These are phyloP conservation scores for Claviceps sp. DNA, from an alignment of 2,329 filamentous ascomycete genomes.

Conservation along the genomic window DNA sequence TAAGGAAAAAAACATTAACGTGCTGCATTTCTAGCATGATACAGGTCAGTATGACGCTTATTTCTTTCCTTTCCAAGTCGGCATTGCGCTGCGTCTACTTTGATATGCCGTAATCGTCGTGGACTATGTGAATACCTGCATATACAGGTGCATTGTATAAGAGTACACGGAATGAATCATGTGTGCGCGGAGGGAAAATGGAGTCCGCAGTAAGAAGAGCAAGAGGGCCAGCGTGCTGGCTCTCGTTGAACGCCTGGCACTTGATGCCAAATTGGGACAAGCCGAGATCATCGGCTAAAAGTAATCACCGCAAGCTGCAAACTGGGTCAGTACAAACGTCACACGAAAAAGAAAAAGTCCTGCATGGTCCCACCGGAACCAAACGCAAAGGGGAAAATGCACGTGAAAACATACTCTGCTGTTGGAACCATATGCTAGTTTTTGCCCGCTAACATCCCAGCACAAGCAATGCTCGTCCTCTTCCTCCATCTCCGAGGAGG, in stretches of 20 bases:
- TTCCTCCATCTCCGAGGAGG: conserved; percentile 38
- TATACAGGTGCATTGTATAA: neutral
- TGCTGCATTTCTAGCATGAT: neutral
- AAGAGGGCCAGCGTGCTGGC: neutral
- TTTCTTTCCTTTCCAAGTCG: neutral
- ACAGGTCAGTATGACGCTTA: neutral
- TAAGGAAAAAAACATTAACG: neutral
- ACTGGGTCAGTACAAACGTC: neutral
- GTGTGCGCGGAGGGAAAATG: neutral
- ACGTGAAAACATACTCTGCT: conserved; percentile 37
- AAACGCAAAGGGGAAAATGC: neutral
- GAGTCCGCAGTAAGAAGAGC: neutral
- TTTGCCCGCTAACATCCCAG: conserved; percentile 50
- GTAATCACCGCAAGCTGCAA: conserved; percentile 36
- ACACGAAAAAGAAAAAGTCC: neutral
- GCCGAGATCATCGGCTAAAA: conserved; percentile 27
- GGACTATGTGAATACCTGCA: neutral
- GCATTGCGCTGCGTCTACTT: neutral
- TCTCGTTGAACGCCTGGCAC: neutral
- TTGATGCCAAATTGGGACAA: neutral
- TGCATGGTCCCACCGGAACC: neutral
- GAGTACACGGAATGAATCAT: neutral
- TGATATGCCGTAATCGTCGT: neutral
- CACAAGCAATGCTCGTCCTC: conserved; percentile 48
- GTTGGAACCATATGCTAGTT: conserved; percentile 50